phyloP scores from a whole-genome alignment of 768 basidiomycete species.

The Suillus ampliporus region DNA sequence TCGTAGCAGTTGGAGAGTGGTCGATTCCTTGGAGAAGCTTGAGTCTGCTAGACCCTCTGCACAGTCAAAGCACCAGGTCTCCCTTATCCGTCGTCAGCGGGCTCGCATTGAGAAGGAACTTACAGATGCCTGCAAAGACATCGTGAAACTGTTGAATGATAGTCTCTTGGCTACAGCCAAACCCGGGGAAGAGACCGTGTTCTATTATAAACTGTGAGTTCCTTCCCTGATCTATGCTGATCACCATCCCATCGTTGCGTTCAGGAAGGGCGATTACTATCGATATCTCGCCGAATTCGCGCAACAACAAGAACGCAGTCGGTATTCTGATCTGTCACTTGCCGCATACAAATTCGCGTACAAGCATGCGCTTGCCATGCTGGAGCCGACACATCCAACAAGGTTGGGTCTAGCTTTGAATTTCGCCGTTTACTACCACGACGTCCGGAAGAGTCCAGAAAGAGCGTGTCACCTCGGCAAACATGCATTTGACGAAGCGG shows the following conservation, averaged over 20 bases:
- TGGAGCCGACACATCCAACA: slow-evolving; percentile 84
- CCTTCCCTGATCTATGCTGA: slow-evolving; percentile 16
- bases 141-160: slow-evolving; percentile 69
- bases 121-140: slow-evolving; percentile 78
- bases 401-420: slow-evolving; percentile 88
- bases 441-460: slow-evolving; percentile 84
- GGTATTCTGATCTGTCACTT: slow-evolving; percentile 75
- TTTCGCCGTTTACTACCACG: slow-evolving; percentile 93
- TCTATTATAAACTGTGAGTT: slow-evolving; percentile 87
- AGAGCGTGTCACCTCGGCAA: slow-evolving; percentile 89
- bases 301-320: slow-evolving; percentile 68
- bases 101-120: slow-evolving; percentile 80
- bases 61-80: slow-evolving; percentile 49
- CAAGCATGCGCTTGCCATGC: slow-evolving; percentile 76
- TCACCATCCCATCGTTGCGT: slow-evolving; percentile 7
- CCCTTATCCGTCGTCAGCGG: slow-evolving; percentile 74
- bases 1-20: slow-evolving; percentile 84
- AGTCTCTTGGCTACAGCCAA: slow-evolving; percentile 65
- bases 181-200: slow-evolving; percentile 83
- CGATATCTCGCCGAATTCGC: slow-evolving; percentile 91
- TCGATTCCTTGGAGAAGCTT: slow-evolving; percentile 78
- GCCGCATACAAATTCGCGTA: slow-evolving; percentile 88
- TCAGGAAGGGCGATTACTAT: slow-evolving; percentile 89
- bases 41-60: slow-evolving; percentile 40
- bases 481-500: slow-evolving; percentile 91